Evolutionary conservation across 192 early-diverging fungal genomes (phyloP), one percentile per base, ranked within the genome.

Genomic region (Backusella morwellensis): DNA sequence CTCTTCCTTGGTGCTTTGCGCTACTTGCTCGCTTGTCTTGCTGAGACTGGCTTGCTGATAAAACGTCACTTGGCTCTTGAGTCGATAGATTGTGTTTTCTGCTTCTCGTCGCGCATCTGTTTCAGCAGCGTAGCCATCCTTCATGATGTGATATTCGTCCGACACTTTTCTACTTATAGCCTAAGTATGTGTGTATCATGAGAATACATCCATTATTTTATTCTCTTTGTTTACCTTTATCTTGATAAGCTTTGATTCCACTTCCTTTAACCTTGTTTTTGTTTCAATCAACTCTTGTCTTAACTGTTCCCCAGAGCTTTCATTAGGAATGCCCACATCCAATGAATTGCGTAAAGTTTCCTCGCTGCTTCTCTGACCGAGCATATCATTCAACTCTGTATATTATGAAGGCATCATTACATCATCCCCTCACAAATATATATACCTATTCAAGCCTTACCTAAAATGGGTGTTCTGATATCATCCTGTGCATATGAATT

Each of bases 101-200:
- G 83, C 77, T 23, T 80, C 68, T 70, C 73, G 76, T 14, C 85
- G 36, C 4, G 77, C 70, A 17, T 69, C 19, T 2, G 80, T 68
- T 69, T 86, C 85, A 6, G 77, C 47, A 35, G 70, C 38, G 70
- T 78, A 83, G 17, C 84, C 85, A 70, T 88, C 83, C 66, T 90
- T 88, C 3, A 81, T 68, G 34, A 77, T 68, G 56, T 76, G 78
- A 67, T 77, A 83, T 54, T 85, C 86, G 73, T 80, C 81, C 32
- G 80, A 69, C 14, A 83, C 83, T 3, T 68, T 77, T 26, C 81
- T 78, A 75, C 85, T 86, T n/a, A 78, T 75, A 2, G 74, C 66
- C 85, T 86, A 66, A 38, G 35, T 17, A 47, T n/a, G 3, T 63
- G 63, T 63, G 14, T 44, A 50, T 50, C 6, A 50, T 50, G 17